These are phyloP conservation scores for Melanogaster broomeanus DNA, from an alignment of 768 basidiomycete species.

Conservation along the genomic window DNA sequence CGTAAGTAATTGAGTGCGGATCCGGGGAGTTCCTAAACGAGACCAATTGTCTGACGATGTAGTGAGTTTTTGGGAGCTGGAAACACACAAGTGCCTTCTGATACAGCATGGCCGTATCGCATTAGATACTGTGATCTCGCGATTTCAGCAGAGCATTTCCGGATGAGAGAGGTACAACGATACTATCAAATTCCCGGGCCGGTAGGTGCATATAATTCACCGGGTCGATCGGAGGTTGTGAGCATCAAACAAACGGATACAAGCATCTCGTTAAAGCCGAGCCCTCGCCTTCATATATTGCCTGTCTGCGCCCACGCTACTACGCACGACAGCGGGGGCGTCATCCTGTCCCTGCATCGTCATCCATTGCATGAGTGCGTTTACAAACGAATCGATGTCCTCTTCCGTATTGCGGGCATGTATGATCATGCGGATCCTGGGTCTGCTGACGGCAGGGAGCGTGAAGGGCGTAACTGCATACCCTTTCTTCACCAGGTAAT, in stretches of 20 bases:
- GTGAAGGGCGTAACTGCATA: constrained; percentile 13
- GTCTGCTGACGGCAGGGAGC: constrained; percentile 13
- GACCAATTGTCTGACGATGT: no score
- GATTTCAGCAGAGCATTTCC: no score
- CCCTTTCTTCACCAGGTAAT: constrained; percentile 16
- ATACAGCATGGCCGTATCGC: no score
- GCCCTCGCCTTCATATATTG: constrained; percentile 3
- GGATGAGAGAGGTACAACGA: no score
- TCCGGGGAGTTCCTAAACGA: no score
- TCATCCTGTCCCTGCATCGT: background rate
- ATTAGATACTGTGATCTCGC: no score
- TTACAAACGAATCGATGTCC: constrained; percentile 12
- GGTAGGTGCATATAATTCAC: background rate
- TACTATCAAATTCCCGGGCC: no score
- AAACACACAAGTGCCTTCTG: no score
- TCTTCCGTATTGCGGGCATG: constrained; percentile 18
- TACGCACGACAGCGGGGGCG: background rate
- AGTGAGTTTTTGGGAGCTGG: no score
- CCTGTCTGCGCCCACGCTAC: background rate
- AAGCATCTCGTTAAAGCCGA: constrained; percentile 12
- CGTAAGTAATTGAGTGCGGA: no score
- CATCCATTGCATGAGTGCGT: constrained; percentile 13
- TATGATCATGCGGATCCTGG: constrained; percentile 18
- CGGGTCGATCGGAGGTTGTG: background rate
- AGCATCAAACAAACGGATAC: background rate